These are phyloP conservation scores for Thinopyrum elongatum DNA, from an alignment of 176 grass and related monocot genomes.

Conservation along the genomic window DNA sequence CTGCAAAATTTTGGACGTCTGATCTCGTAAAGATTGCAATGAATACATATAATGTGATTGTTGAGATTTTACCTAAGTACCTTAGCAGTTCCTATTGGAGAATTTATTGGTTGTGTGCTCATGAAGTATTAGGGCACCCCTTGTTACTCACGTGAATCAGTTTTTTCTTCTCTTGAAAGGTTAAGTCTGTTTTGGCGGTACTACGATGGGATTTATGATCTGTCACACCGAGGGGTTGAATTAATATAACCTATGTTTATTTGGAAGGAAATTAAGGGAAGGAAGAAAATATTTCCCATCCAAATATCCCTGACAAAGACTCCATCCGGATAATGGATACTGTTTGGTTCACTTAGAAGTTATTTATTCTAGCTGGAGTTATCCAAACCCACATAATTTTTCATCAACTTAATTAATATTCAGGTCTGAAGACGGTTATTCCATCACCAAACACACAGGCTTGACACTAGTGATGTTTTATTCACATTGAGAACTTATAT, in stretches of 20 bases:
- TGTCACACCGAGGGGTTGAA: not conserved
- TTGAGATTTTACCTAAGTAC: not conserved
- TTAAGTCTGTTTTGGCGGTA: slow-evolving; percentile 6
- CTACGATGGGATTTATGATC: slow-evolving; percentile 10
- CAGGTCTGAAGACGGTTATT: not conserved
- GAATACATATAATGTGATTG: not conserved
- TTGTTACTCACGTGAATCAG: not conserved
- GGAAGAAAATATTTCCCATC: not conserved
- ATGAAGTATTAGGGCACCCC: not conserved
- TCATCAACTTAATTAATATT: not conserved
- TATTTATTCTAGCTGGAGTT: not conserved
- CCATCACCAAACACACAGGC: not conserved
- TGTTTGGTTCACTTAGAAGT: not conserved
- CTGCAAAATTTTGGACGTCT: not conserved
- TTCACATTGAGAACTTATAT: not conserved
- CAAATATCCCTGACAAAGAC: not conserved
- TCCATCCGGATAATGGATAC: not conserved
- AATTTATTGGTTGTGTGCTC: not conserved
- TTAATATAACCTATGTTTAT: not conserved
- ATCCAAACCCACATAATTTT: not conserved
- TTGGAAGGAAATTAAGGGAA: not conserved
- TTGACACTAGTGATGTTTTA: slow-evolving; percentile 3
- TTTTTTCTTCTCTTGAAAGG: slow-evolving; percentile 10
- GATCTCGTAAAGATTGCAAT: not conserved
- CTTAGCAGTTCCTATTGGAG: not conserved